Evolutionary conservation across 2,329 filamentous ascomycete species (phyloP).

Genomic region (Fusarium sp.): DNA sequence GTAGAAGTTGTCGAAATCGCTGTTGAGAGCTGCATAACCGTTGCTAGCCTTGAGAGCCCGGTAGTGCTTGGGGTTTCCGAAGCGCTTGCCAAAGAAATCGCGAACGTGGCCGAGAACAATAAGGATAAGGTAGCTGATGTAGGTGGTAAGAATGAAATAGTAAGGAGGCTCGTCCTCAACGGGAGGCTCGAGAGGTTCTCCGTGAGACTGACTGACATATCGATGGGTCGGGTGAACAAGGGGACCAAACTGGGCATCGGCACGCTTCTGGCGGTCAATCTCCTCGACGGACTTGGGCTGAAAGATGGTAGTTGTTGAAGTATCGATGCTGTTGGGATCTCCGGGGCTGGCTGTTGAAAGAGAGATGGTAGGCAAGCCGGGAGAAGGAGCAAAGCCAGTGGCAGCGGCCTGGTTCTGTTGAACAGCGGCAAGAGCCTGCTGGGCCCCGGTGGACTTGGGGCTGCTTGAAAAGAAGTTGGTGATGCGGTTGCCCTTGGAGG

Average conservation of each 20-base stretch:
- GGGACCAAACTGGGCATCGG: slow-evolving; percentile 92
- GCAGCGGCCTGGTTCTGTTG: slow-evolving; percentile 67
- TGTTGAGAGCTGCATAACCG: slow-evolving; percentile 95
- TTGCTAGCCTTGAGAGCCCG: slow-evolving; percentile 84
- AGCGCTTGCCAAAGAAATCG: slow-evolving; percentile 98
- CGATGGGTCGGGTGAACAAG: slow-evolving; percentile 83
- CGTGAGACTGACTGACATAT: slow-evolving; percentile 90
- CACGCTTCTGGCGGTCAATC: slow-evolving; percentile 77
- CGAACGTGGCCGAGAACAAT: slow-evolving; percentile 95
- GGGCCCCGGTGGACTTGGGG: slow-evolving; percentile 77
- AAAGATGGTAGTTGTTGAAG: slow-evolving; percentile 83
- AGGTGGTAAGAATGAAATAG: slow-evolving; percentile 96
- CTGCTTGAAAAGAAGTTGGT: slow-evolving; percentile 86
- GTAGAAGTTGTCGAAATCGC: slow-evolving; percentile 99
- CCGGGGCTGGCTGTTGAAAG: slow-evolving; percentile 87
- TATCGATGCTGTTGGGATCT: slow-evolving; percentile 77
- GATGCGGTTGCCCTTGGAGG: slow-evolving; percentile 80
- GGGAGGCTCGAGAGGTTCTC: slow-evolving; percentile 82
- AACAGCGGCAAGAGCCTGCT: slow-evolving; percentile 76
- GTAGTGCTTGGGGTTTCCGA: slow-evolving; percentile 85
- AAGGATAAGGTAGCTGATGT: slow-evolving; percentile 96
- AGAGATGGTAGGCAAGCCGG: slow-evolving; percentile 89
- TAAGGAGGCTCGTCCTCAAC: slow-evolving; percentile 96
- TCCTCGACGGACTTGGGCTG: slow-evolving; percentile 89
- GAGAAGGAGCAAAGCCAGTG: slow-evolving; percentile 76